Base-by-base conservation (phyloP, 1,284 basidiomycete genomes). In the Macrocybe sp. region DNA sequence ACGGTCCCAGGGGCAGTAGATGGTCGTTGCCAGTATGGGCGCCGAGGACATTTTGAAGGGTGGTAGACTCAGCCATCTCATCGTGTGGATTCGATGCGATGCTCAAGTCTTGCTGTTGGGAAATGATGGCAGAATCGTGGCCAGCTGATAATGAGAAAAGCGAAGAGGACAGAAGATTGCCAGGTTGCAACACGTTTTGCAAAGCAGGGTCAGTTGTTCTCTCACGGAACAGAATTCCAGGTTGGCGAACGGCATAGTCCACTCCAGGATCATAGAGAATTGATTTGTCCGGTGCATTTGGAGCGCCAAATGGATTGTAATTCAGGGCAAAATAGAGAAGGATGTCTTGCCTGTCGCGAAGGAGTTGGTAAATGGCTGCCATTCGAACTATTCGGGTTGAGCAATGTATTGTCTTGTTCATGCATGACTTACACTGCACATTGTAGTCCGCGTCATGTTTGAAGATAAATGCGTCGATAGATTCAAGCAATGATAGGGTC, bases 261-360 rank as follows among this genome's bases (percentile, higher is more conserved):
- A 54, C 33, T 48, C 48, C 8, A 34, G 37, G 22, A 47, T 30
- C 37, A 48, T 54, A 22, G 44, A 37, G 32, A 37, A 29, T 22
- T 46, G 51, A 32, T 50, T 38, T 10, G 41, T 44, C 44, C n/a
- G n/a, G 12, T 34, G 5, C 6, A 8, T 45, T 33, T 5, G 12
- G 6, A 7, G 50, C 44, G 6, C 37, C 46, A 12, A 47, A 44
- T 29, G 49, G 45, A 41, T 22, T 35, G 31, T 46, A 48, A 40
- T 51, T 54, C 48, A 56, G 47, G 41, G 48, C 51, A 40, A 52
- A 50, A 9, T 50, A 43, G 11, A 52, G 41, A 6, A 45, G 11
- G 7, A 56, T 48, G 34, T 54, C 48, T 33, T 48, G 42, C 37
- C 44, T 52, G 16, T 57, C 55, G 11, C 47, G 45, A 28, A 57